Base-by-base conservation (phyloP, 2,329 filamentous ascomycete species). In the Trichoderma koningiopsis region DNA sequence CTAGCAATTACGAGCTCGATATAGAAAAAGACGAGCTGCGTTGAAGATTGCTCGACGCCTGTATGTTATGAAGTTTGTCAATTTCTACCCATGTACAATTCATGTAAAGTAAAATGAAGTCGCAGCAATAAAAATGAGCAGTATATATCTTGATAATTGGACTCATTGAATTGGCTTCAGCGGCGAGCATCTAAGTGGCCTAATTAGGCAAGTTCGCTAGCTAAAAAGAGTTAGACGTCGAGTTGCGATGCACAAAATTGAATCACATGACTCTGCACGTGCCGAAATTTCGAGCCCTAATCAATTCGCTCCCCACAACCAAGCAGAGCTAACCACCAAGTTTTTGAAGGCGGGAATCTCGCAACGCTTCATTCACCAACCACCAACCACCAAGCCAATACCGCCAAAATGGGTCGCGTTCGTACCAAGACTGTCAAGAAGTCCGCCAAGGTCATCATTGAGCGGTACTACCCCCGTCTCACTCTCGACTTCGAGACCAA, bases 401-500 rank as follows among this genome's bases (percentile, higher is more conserved):
- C 85, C 83, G 85, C 78, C 85, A 89, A 87, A 80, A 90, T 89
- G 88, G 88, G 88, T 88, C 87, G 87, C 83, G 88, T 90, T 82
- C 87, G 88, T 76, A 90, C 88, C 76, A 90, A 90, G 86, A 90
- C 88, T 73, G 87, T 89, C 77, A 89, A 89, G 87, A 89, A 88
- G 86, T 88, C 86, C 88, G 94, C 96, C 87, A 99, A 99, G 92
- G 94, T 97, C 89, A 95, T 98, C 88, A 98, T 99, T 86, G 94
- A 97, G 92, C 90, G 92, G 77, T 96, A 96, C 89, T 96, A 97
- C 87, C 96, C 96, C 82, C 94, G 93, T 86, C 89, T 99, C 83
- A 97, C 94, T 75, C 93, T 98, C 81, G 96, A 99, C 88, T 99
- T 99, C 88, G 96, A 99, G 91, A 97, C 93, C 90, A 97, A 97